phyloP scores from a whole-genome alignment of 192 early-diverging fungal genomes.

The Diversispora eburnea region DNA sequence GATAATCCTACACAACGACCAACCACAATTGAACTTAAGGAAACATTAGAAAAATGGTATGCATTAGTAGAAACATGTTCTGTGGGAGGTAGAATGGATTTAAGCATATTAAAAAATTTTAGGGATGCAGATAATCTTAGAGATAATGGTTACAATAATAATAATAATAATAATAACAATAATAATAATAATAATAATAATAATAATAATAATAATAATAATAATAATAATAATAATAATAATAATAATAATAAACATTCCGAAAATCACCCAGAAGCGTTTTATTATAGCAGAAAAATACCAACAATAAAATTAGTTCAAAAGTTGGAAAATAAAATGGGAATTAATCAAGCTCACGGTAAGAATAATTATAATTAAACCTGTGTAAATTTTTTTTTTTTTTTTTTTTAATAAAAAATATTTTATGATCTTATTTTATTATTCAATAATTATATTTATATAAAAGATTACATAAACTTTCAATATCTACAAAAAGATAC shows the following conservation, averaged over 20 bases:
- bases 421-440: no score
- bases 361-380: no score
- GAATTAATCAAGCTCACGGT: no score
- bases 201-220: no score
- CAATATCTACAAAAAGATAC: no score
- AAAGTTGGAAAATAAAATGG: background rate
- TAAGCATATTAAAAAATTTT: background rate
- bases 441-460: no score
- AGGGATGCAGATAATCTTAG: background rate
- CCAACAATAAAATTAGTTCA: background rate
- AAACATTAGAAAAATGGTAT: background rate
- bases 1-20: constrained; percentile 2
- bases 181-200: no score
- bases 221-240: background rate
- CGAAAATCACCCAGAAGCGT: background rate
- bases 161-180: no score
- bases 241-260: background rate
- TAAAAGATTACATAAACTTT: no score
- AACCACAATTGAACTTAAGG: background rate
- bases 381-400: no score
- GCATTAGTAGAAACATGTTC: background rate
- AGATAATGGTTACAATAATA: background rate
- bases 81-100: background rate
- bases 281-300: background rate
- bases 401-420: no score